Percentiles rank a stretch among this genome's conserved stretches.
These are phyloP conservation scores for Hanseniaspora sp. DNA, from an alignment of 1,139 yeast species.

Conservation along the genomic window DNA sequence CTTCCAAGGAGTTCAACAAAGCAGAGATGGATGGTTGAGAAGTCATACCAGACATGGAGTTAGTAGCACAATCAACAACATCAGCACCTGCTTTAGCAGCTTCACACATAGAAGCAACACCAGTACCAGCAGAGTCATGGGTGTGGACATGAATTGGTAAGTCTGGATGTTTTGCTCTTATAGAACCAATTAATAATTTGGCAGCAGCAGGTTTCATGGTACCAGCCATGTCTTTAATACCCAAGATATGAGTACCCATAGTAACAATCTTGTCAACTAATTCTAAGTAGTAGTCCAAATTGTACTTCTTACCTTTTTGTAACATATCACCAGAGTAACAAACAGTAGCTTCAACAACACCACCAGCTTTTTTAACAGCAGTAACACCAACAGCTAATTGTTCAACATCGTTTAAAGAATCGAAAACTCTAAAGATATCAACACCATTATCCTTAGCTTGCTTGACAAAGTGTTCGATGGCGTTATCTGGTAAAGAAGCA, in stretches of 20 bases:
- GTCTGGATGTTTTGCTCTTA: slow-evolving; percentile 79
- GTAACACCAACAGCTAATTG: slow-evolving; percentile 95
- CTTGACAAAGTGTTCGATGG: slow-evolving; percentile 88
- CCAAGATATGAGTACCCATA: slow-evolving; percentile 94
- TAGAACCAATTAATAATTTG: slow-evolving; percentile 58
- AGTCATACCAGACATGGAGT: slow-evolving; percentile 96
- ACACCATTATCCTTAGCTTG: slow-evolving; percentile 95
- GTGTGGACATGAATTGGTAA: slow-evolving; percentile 97
- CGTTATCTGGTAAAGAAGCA: slow-evolving; percentile 94
- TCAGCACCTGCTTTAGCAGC: slow-evolving; percentile 96
- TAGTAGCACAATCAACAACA: slow-evolving; percentile 93
- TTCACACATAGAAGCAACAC: slow-evolving; percentile 92
- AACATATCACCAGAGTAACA: slow-evolving; percentile 99
- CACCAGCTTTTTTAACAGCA: slow-evolving; percentile 96
- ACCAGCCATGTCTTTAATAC: slow-evolving; percentile 99
- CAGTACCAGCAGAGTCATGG: slow-evolving; percentile 99
- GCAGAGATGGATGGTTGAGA: slow-evolving; percentile 97
- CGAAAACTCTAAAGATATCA: slow-evolving; percentile 94
- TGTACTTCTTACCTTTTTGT: slow-evolving; percentile 87
- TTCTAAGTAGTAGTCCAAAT: slow-evolving; percentile 73
- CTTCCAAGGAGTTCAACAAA: slow-evolving; percentile 80
- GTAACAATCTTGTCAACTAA: slow-evolving; percentile 74
- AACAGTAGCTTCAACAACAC: slow-evolving; percentile 95
- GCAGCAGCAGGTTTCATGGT: slow-evolving; percentile 95
- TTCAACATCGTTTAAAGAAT: slow-evolving; percentile 90